These are phyloP conservation scores for Fusarium luffae DNA, from an alignment of 2,329 filamentous ascomycete species.

Conservation along the genomic window DNA sequence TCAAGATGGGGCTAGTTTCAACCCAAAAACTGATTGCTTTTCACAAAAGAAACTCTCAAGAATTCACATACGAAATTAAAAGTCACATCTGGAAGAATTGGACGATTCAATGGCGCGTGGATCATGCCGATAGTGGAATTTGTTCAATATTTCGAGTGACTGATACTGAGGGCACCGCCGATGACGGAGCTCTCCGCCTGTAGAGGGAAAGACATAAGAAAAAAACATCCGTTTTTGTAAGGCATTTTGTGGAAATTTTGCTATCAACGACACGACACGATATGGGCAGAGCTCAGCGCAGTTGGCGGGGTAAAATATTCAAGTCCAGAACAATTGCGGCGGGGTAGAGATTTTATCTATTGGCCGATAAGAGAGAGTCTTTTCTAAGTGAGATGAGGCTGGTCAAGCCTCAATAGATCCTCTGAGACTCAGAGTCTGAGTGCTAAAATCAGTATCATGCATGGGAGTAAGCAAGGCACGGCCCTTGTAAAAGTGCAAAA, in stretches of 20 bases:
- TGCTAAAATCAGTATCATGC: slow-evolving; percentile 18
- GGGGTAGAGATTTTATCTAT: slow-evolving; percentile 22
- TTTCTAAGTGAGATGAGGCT: not conserved
- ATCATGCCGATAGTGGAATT: slow-evolving; percentile 13
- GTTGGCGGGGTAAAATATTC: slow-evolving; percentile 35
- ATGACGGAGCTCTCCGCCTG: slow-evolving; percentile 36
- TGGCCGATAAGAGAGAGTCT: slow-evolving; percentile 5
- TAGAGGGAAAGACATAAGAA: not conserved
- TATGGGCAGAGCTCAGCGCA: slow-evolving; percentile 2
- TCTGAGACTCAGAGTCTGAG: not conserved
- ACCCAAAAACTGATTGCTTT: slow-evolving; percentile 3
- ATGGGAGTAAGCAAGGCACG: not conserved
- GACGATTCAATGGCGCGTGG: slow-evolving; percentile 6
- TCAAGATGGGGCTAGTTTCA: slow-evolving; percentile 27
- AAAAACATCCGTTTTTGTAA: slow-evolving; percentile 15
- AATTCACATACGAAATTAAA: not conserved
- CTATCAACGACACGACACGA: not conserved
- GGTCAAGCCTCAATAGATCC: not conserved
- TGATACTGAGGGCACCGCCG: slow-evolving; percentile 12
- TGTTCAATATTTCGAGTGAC: slow-evolving; percentile 18
- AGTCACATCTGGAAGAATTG: not conserved
- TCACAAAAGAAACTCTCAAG: slow-evolving; percentile 10
- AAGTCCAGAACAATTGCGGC: slow-evolving; percentile 18
- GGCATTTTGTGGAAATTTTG: slow-evolving; percentile 21
- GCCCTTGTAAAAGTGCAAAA: not conserved